A percentile compares a stretch with the other conserved stretches of the same genome.
Conservation (phyloP, 2,329 filamentous ascomycete species). For the Phialemoniopsis sp. region DNA sequence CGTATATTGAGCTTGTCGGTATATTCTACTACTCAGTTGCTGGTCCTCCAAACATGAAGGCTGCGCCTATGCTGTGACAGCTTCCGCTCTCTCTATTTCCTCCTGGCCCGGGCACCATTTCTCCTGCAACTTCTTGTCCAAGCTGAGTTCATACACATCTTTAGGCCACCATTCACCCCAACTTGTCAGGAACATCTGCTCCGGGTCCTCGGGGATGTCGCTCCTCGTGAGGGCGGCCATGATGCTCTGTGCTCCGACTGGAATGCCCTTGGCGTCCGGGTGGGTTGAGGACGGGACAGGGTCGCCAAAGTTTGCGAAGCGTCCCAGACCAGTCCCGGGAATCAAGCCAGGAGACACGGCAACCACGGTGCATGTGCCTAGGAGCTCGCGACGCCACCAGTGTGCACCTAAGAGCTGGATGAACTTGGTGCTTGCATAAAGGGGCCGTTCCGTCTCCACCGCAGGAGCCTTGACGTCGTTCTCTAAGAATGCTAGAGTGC, state of each 20-base stretch:
- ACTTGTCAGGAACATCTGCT: constrained; percentile 48
- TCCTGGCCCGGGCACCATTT: constrained; percentile 45
- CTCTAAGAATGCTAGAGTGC: constrained; percentile 30
- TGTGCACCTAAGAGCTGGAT: constrained; percentile 44
- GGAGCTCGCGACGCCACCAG: constrained; percentile 51
- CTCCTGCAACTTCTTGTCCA: constrained; percentile 43
- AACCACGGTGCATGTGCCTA: constrained; percentile 36
- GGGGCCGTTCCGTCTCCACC: constrained; percentile 15
- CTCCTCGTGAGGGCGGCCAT: constrained; percentile 36
- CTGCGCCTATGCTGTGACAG: too few relatives aligned
- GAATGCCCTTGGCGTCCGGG: constrained; percentile 40
- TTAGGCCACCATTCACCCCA: constrained; percentile 53
- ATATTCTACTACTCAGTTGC: too few relatives aligned
- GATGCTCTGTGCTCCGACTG: constrained; percentile 41
- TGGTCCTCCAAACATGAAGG: too few relatives aligned
- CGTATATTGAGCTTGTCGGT: too few relatives aligned
- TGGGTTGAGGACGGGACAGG: too few relatives aligned
- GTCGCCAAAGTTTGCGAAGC: constrained; percentile 10
- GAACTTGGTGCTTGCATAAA: constrained; percentile 34
- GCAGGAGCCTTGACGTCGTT: constrained; percentile 27
- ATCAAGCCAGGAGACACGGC: constrained; percentile 50
- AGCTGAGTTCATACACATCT: constrained; percentile 29
- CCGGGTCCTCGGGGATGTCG: constrained; percentile 44
- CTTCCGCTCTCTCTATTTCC: constrained; percentile 38
- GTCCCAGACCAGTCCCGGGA: constrained; percentile 36